Conservation (phyloP, 169 alveolate species). For the Theileria orientalis region DNA sequence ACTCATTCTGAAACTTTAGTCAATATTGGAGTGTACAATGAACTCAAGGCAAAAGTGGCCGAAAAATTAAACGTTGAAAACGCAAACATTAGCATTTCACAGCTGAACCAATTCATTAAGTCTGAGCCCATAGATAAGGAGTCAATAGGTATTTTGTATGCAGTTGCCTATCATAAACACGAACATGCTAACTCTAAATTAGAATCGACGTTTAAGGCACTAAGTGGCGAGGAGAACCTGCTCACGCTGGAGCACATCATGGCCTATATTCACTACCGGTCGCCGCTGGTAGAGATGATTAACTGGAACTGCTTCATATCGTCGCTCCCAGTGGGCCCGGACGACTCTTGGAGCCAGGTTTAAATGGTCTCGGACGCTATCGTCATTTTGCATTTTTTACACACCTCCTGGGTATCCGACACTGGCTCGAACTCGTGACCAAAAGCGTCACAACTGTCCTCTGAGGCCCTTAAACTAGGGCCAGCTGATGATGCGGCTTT, state of each 20-base stretch:
- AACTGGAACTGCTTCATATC: conserved; percentile 58
- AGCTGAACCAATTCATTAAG: too few species aligned
- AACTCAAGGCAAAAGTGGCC: too few species aligned
- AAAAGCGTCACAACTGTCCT: not conserved
- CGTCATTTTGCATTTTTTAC: conserved; percentile 12
- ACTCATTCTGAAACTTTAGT: not conserved
- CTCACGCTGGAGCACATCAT: conserved; percentile 53
- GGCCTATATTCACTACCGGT: conserved; percentile 49
- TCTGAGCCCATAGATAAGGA: not conserved
- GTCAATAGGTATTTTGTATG: not conserved
- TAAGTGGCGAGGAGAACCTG: conserved; percentile 46
- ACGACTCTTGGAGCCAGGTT: conserved; percentile 26
- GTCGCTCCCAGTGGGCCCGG: conserved; percentile 60
- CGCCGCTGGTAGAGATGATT: conserved; percentile 60
- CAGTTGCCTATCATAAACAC: not conserved
- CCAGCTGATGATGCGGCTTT: too few species aligned
- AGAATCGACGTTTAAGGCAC: conserved; percentile 49
- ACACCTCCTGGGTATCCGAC: not conserved
- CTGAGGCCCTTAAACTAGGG: not conserved
- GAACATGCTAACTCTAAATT: too few species aligned
- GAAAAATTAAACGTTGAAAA: too few species aligned
- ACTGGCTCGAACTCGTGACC: conserved; percentile 26
- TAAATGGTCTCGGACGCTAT: conserved; percentile 21
- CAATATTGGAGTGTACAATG: not conserved
- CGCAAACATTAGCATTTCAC: too few species aligned